Evolutionary conservation across 495 filamentous ascomycete genomes (phyloP), one percentile per base, ranked within the genome.

Genomic region (Hypoxylon perforatum): DNA sequence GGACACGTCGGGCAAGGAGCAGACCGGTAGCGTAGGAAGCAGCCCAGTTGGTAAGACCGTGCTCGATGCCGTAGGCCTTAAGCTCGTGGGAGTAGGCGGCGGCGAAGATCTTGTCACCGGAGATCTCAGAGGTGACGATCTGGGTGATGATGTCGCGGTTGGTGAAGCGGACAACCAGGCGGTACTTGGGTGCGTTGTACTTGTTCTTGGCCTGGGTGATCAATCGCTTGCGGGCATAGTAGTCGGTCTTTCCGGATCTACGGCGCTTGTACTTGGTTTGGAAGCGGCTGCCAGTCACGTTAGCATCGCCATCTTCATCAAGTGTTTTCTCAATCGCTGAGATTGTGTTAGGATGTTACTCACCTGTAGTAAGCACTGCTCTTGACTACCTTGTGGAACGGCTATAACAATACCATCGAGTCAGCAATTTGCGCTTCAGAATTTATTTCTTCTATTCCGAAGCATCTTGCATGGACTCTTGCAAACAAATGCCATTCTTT

Each of bases 161-260:
- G 88, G 96, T 97, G 92, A 99, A 99, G 80, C 95, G 94, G 77
- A 99, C 94, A 60, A 99, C 95, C 77, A 99, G 91, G 78, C 95
- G 91, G 89, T 99, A 97, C 87, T 99, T 99, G 80, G 95, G 94
- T 48, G 94, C 91, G 81, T 94, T 95, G 91, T 97, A 99, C 88
- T 98, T 98, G 92, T 98, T 98, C 93, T 98, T 99, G 82, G 95
- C 95, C 87, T 99, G 95, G 84, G 92, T 94, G 88, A 97, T 96
- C 82, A 99, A 86, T 76, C 95, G 91, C 90, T 97, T 97, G 84
- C 95, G 95, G 78, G 95, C 95, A 81, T 97, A 98, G 92, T 99
- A 99, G 80, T 99, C 95, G 84, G 95, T 99, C 91, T 98, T 99
- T 80, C 95, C 95, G 80, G 89, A 79, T 67, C 95, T 90, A 79